Evolutionary conservation across 495 filamentous ascomycete species (phyloP), one percentile per base, ranked within the genome.

Genomic region (Tirmania nivea): DNA sequence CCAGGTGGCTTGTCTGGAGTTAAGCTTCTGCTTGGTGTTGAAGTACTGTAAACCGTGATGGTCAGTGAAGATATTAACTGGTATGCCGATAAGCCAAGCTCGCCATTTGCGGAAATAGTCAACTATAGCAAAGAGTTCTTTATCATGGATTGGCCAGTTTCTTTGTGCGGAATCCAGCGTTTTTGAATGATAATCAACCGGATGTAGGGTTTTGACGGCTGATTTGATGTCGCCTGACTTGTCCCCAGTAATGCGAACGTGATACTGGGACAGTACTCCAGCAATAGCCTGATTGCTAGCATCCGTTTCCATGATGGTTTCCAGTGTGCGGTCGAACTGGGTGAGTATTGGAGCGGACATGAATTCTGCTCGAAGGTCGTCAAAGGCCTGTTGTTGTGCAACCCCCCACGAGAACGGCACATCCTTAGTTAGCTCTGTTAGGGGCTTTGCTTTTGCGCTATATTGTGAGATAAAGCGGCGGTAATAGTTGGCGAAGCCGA

Each of bases 401-500:
- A 10, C 7, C 2, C n/a, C 39, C 19, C 53, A 55, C 25, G 11
- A 12, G 3, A 50, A 49, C 0, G 10, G 16, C 0, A 35, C 0
- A 6, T 50, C 25, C n/a, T 55, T 42, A 1, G 53, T 37, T 11
- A 19, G 49, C 34, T 55, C 19, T 8, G 52, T 55, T 1, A 57
- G 35, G 34, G 55, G 55, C 50, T 16, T 45, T 16, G 21, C 53
- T 9, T 35, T 5, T 0, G 2, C 0, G 0, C 20, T 16, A 45
- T 34, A 60, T 47, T 6, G n/a, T n/a, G 12, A 11, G 50, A 45
- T 50, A 35, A 54, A 51, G 17, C 57, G 21, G 1, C 54, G 52
- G 31, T 61, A 59, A 45, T 59, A 61, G 19, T 59, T 59, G 8
- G 54, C 50, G 31, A 60, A 60, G 1, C 59, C 59, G 2, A 60